Conservation (phyloP, 495 filamentous ascomycete genomes). For the Chlorociboria aeruginascens region DNA sequence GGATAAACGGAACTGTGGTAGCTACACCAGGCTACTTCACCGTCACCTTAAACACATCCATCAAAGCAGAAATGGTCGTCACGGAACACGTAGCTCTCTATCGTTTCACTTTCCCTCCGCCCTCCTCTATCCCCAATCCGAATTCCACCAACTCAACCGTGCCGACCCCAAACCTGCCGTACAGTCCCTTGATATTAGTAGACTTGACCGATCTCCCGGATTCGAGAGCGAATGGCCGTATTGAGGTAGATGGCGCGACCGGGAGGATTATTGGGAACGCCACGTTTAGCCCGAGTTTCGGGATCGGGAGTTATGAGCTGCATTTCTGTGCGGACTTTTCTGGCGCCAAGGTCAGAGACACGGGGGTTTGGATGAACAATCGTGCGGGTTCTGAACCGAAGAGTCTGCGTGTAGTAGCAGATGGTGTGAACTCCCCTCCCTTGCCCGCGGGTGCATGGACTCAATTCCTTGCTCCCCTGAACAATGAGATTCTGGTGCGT, state of each 20-base stretch:
- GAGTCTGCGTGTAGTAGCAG: constrained; percentile 41
- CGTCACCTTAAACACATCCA: constrained; percentile 44
- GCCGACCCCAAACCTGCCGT: constrained; percentile 9
- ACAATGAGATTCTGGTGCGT: constrained; percentile 43
- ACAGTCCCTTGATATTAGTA: constrained; percentile 47
- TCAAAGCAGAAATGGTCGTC: constrained; percentile 57
- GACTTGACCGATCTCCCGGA: constrained; percentile 56
- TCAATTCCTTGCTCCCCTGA: constrained; percentile 34
- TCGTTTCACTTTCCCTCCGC: constrained; percentile 49
- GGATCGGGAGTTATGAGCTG: constrained; percentile 44
- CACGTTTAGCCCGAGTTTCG: constrained; percentile 58
- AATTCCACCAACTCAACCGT: constrained; percentile 1
- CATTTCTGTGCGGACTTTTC: constrained; percentile 65
- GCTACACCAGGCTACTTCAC: constrained; percentile 59
- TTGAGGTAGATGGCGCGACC: constrained; percentile 37
- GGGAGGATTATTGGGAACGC: constrained; percentile 55
- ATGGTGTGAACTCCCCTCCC: constrained; percentile 44
- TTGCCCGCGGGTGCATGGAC: constrained; percentile 56
- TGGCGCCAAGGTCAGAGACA: constrained; percentile 48
- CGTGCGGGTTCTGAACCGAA: constrained; percentile 41
- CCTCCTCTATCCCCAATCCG: background rate
- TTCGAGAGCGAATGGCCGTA: constrained; percentile 48
- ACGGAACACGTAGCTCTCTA: constrained; percentile 57
- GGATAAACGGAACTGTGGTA: constrained; percentile 34
- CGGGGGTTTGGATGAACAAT: constrained; percentile 51